Evolutionary conservation across 257 asterid genomes (phyloP).

Genomic region (Rehmannia glutinosa): DNA sequence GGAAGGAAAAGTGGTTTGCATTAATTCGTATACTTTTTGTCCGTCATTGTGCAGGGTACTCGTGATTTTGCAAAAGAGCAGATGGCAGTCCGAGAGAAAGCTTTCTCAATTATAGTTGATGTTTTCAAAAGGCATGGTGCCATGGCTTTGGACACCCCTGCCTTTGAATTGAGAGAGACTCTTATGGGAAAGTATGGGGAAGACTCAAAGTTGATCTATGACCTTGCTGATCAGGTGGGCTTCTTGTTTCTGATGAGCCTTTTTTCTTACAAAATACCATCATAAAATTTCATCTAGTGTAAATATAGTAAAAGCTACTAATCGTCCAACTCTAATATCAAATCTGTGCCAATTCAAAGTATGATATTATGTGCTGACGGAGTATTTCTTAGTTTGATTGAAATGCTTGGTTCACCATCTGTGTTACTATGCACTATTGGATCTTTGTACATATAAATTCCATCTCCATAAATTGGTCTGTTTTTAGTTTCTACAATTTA

Average conservation of each 20-base stretch:
- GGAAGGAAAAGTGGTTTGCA: not conserved
- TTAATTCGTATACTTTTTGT: not conserved
- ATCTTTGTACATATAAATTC: conserved; percentile 2
- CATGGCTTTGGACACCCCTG: conserved; percentile 87
- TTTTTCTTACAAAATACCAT: not conserved
- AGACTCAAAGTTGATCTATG: conserved; percentile 93
- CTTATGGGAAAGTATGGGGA: conserved; percentile 98
- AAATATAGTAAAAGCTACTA: not conserved
- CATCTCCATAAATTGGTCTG: not conserved
- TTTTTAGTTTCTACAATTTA: not conserved
- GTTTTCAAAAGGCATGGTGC: conserved; percentile 97
- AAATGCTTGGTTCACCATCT: not conserved
- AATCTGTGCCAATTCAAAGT: not conserved
- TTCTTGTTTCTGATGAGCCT: conserved; percentile 10
- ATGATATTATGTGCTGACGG: not conserved
- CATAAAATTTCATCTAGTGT: not conserved
- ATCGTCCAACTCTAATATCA: not conserved
- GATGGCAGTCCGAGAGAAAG: conserved; percentile 81
- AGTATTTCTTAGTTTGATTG: not conserved
- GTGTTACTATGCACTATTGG: not conserved
- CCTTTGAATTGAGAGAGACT: conserved; percentile 88
- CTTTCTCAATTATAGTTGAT: conserved; percentile 60
- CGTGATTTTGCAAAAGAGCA: conserved; percentile 94
- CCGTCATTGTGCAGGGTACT: conserved; percentile 57
- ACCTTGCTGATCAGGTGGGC: conserved; percentile 92